Conservation (phyloP, 495 filamentous ascomycete genomes). For the Choiromyces venosus region DNA sequence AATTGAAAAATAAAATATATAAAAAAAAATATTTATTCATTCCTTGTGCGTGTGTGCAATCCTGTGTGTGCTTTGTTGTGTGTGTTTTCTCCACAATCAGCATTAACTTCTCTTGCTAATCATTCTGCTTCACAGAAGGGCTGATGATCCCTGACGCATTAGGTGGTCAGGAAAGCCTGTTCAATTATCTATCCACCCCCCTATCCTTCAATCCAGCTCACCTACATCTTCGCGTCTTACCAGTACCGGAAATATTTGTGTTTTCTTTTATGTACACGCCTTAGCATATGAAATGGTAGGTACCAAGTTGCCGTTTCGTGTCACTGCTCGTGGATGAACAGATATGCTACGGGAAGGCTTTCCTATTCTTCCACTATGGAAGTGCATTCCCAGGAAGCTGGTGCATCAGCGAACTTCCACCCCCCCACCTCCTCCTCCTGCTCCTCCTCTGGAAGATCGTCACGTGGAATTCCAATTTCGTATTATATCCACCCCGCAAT, state of each 20-base stretch:
- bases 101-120: slow-evolving; percentile 27
- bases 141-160: slow-evolving; percentile 34
- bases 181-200: slow-evolving; percentile 32
- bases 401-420: neutral
- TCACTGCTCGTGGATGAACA: slow-evolving; percentile 3
- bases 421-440: neutral
- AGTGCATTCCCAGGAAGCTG: slow-evolving; percentile 11
- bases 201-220: slow-evolving; percentile 23
- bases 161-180: slow-evolving; percentile 17
- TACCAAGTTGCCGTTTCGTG: slow-evolving; percentile 17
- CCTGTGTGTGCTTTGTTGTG: slow-evolving; percentile 31
- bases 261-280: slow-evolving; percentile 19
- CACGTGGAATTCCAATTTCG: slow-evolving; percentile 30
- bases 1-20: neutral
- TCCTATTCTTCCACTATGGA: slow-evolving; percentile 3
- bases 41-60: slow-evolving; percentile 25
- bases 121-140: slow-evolving; percentile 8
- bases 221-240: slow-evolving; percentile 12
- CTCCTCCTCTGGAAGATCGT: slow-evolving; percentile 10
- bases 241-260: slow-evolving; percentile 25
- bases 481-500: slow-evolving; percentile 16
- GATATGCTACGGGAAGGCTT: slow-evolving; percentile 12
- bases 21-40: slow-evolving; percentile 24
- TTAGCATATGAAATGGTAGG: slow-evolving; percentile 24
- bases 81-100: slow-evolving; percentile 37